These are phyloP conservation scores for Cercospora beticola DNA, from an alignment of 2,329 filamentous ascomycete species.

Conservation along the genomic window DNA sequence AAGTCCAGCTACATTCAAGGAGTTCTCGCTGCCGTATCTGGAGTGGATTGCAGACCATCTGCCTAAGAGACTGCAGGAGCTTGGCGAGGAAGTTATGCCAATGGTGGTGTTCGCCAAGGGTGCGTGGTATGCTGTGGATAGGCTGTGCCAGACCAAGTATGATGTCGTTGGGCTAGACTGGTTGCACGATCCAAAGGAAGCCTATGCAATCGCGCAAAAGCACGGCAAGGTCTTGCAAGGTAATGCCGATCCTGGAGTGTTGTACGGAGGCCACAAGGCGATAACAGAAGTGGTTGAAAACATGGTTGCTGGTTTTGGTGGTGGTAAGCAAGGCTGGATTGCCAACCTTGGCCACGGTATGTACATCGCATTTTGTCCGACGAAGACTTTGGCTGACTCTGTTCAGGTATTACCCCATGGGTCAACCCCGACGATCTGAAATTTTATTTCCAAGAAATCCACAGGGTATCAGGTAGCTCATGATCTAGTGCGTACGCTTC, in stretches of 20 bases:
- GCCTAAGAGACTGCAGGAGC: constrained; percentile 69
- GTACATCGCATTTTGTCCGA: constrained; percentile 32
- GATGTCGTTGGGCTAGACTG: constrained; percentile 94
- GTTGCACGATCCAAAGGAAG: constrained; percentile 84
- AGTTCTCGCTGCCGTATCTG: constrained; percentile 84
- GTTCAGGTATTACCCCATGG: constrained; percentile 81
- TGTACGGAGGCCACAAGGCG: constrained; percentile 79
- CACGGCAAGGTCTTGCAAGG: constrained; percentile 82
- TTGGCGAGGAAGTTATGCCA: constrained; percentile 77
- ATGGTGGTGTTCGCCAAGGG: constrained; percentile 99
- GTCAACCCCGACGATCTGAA: constrained; percentile 91
- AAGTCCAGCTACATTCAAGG: constrained; percentile 76
- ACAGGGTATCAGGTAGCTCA: constrained; percentile 49
- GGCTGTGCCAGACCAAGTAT: constrained; percentile 84
- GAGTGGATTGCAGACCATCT: constrained; percentile 79
- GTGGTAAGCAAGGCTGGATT: constrained; percentile 90
- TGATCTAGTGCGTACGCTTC: constrained; percentile 31
- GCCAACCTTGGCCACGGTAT: constrained; percentile 92
- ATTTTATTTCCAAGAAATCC: constrained; percentile 92
- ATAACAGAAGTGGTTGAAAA: constrained; percentile 80
- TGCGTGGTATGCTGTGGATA: constrained; percentile 90
- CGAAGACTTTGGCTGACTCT: constrained; percentile 21
- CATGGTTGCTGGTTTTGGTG: constrained; percentile 83
- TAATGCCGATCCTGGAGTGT: constrained; percentile 89
- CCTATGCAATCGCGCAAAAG: constrained; percentile 69